These are phyloP conservation scores for Phytophthora fragariae DNA, from an alignment of 352 stramenopile genomes.

Conservation along the genomic window DNA sequence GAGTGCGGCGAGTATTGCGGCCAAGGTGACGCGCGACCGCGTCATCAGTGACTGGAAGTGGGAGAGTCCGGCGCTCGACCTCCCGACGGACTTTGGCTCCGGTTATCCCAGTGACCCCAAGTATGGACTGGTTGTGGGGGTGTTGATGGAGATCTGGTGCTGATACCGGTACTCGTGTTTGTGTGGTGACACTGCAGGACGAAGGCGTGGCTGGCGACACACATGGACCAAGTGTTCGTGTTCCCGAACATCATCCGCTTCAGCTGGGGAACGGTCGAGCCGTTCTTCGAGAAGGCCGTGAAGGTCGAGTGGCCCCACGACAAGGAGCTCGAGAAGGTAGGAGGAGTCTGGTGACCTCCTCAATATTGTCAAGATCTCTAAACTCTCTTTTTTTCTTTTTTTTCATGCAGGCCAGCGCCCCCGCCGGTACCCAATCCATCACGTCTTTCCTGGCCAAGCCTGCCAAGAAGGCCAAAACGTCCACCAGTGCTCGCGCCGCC, in stretches of 20 bases:
- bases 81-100: slow-evolving; percentile 82
- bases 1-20: slow-evolving; percentile 93
- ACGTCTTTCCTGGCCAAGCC: slow-evolving; percentile 71
- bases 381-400: neutral
- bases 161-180: neutral
- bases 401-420: slow-evolving; percentile 53
- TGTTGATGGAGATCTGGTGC: neutral
- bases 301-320: slow-evolving; percentile 78
- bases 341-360: no score
- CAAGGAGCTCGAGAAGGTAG: slow-evolving; percentile 71
- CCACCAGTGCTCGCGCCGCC: slow-evolving; percentile 35
- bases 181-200: slow-evolving; percentile 43
- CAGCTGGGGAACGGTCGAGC: slow-evolving; percentile 90
- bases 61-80: slow-evolving; percentile 71
- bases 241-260: slow-evolving; percentile 94
- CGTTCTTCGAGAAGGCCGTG: slow-evolving; percentile 57
- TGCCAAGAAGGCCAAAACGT: slow-evolving; percentile 32
- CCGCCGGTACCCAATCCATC: slow-evolving; percentile 78
- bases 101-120: slow-evolving; percentile 94
- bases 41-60: slow-evolving; percentile 92
- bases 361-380: neutral
- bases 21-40: slow-evolving; percentile 94
- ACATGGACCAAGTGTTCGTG: slow-evolving; percentile 91
- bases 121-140: slow-evolving; percentile 37
- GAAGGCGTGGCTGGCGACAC: slow-evolving; percentile 87